Evolutionary conservation across 208 protist genomes (phyloP).

Genomic region (Acanthamoeba divionensis): DNA sequence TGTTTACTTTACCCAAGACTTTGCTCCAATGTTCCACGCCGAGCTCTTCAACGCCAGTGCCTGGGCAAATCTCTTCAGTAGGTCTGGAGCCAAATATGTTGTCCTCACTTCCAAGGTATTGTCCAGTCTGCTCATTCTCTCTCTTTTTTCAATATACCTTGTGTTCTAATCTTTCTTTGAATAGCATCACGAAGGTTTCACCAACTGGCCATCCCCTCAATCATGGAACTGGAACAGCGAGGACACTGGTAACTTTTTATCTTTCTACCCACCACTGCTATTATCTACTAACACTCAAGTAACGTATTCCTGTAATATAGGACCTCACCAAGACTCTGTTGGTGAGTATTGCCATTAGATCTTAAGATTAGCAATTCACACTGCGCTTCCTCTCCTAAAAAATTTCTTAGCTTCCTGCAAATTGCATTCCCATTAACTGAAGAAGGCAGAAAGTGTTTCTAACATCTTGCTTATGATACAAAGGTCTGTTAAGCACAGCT

Average conservation of each 20-base stretch:
- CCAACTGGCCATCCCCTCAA: conserved; percentile 41
- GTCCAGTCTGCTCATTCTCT: not conserved
- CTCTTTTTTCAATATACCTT: not conserved
- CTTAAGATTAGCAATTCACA: too few species aligned
- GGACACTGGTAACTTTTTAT: not conserved
- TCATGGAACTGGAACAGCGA: conserved; percentile 68
- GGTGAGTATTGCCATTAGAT: not conserved
- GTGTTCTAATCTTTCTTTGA: not conserved
- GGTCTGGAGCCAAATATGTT: conserved; percentile 70
- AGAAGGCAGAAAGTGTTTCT: too few species aligned
- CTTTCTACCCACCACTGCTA: not conserved
- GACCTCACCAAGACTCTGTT: conserved; percentile 29
- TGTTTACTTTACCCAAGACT: conserved; percentile 30
- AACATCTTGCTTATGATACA: too few species aligned
- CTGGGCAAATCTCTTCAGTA: conserved; percentile 65
- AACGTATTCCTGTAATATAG: not conserved
- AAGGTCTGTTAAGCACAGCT: conserved; percentile 13
- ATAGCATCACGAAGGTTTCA: conserved; percentile 74
- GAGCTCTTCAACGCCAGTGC: conserved; percentile 59
- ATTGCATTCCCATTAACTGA: too few species aligned
- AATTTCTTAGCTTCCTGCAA: too few species aligned
- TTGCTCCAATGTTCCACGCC: conserved; percentile 61
- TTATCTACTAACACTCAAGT: not conserved
- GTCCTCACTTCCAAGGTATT: conserved; percentile 61
- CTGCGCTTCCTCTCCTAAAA: too few species aligned